These are phyloP conservation scores for Brassica napus DNA, from an alignment of 345 rosid species.

Conservation along the genomic window DNA sequence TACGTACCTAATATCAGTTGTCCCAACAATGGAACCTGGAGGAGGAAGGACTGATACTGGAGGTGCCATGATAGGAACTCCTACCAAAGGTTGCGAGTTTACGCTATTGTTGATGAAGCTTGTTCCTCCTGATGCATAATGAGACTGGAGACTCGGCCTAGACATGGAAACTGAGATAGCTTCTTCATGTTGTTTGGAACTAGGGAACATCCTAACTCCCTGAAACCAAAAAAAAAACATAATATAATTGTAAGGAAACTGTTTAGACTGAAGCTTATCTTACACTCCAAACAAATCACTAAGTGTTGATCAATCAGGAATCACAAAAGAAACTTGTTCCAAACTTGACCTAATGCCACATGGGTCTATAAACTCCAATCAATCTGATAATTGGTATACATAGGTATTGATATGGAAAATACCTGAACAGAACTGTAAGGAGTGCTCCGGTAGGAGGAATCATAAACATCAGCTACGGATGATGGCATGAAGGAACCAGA, in stretches of 20 bases:
- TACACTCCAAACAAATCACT: conserved; percentile 3
- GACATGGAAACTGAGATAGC: conserved; percentile 44
- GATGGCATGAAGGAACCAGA: conserved; percentile 49
- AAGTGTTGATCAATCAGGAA: not conserved
- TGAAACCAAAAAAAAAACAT: conserved; percentile 32
- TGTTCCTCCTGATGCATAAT: conserved; percentile 42
- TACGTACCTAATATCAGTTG: conserved; percentile 78
- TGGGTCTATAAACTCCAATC: not conserved
- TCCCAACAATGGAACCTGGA: conserved; percentile 55
- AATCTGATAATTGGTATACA: not conserved
- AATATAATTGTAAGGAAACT: not conserved
- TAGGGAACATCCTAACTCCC: conserved; percentile 55
- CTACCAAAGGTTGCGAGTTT: conserved; percentile 48
- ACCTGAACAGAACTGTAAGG: conserved; percentile 54
- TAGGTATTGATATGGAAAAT: not conserved
- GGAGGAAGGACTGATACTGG: conserved; percentile 51
- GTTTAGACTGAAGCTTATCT: conserved; percentile 3
- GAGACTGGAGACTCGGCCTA: conserved; percentile 53
- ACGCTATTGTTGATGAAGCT: conserved; percentile 36
- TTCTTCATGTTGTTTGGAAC: conserved; percentile 50
- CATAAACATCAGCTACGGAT: conserved; percentile 50
- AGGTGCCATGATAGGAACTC: conserved; percentile 55
- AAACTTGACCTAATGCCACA: conserved; percentile 11
- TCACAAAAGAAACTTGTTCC: conserved; percentile 6
- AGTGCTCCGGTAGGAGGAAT: conserved; percentile 51